Conservation (phyloP, 2,329 filamentous ascomycete species). For the Aspergillus sp. region DNA sequence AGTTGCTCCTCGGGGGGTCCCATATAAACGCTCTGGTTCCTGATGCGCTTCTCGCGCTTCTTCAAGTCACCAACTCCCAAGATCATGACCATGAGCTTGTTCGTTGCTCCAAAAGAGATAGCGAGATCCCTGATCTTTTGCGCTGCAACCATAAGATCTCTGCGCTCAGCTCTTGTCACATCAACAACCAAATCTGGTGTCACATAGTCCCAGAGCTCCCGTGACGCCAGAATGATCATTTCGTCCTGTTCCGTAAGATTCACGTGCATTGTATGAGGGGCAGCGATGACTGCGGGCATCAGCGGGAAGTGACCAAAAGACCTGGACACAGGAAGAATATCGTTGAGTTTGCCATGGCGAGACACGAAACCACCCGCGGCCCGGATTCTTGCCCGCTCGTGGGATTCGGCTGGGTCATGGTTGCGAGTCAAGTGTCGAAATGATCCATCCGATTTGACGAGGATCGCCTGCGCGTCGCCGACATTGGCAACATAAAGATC, state of each 20-base stretch:
- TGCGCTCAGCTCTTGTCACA: slow-evolving; percentile 79
- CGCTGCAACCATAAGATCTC: slow-evolving; percentile 89
- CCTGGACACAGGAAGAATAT: slow-evolving; percentile 83
- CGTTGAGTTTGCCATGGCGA: slow-evolving; percentile 88
- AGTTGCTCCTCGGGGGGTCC: slow-evolving; percentile 66
- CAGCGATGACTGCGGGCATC: slow-evolving; percentile 89
- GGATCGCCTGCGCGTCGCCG: slow-evolving; percentile 90
- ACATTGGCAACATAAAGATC: slow-evolving; percentile 94
- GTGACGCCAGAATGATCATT: slow-evolving; percentile 85
- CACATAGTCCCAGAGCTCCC: slow-evolving; percentile 93
- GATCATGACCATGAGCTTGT: slow-evolving; percentile 99
- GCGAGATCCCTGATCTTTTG: slow-evolving; percentile 93
- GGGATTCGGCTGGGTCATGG: slow-evolving; percentile 85
- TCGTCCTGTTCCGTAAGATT: slow-evolving; percentile 85
- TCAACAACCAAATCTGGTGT: slow-evolving; percentile 88
- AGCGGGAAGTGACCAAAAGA: slow-evolving; percentile 93
- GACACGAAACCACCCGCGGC: slow-evolving; percentile 96
- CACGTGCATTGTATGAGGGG: slow-evolving; percentile 76
- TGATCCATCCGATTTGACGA: slow-evolving; percentile 84
- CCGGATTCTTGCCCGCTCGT: slow-evolving; percentile 82
- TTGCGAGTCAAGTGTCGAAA: slow-evolving; percentile 82
- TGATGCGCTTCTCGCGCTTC: slow-evolving; percentile 69
- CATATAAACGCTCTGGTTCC: slow-evolving; percentile 81
- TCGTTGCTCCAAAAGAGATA: slow-evolving; percentile 88
- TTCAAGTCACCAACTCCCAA: slow-evolving; percentile 89